Percentiles rank a stretch among this genome's conserved stretches.
Conservation (phyloP, 306 rosid species). For the Alnus rubra region DNA sequence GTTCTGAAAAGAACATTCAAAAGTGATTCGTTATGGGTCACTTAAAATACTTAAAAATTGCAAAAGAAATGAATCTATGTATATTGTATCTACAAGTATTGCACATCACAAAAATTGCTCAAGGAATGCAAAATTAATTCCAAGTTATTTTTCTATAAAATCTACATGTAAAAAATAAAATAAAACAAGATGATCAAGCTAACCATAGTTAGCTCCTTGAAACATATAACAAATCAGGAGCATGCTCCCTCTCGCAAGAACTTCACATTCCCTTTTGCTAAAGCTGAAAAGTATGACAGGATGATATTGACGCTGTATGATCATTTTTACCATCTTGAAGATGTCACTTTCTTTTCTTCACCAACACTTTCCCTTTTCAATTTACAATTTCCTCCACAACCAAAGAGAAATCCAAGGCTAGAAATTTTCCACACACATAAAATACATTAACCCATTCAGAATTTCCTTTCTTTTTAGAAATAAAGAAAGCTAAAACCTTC, state of each 20-base stretch:
- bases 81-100: background rate
- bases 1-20: background rate
- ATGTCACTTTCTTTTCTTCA: slow-evolving; percentile 74
- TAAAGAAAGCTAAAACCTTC: too few relatives aligned
- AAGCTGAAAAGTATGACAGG: slow-evolving; percentile 95
- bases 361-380: slow-evolving; percentile 8
- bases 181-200: background rate
- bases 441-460: too few relatives aligned
- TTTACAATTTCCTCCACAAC: too few relatives aligned
- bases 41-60: background rate
- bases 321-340: slow-evolving; percentile 97
- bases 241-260: slow-evolving; percentile 54
- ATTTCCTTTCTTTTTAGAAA: too few relatives aligned
- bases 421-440: too few relatives aligned
- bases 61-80: background rate
- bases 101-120: background rate
- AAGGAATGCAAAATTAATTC: background rate
- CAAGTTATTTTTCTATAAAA: background rate
- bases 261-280: slow-evolving; percentile 94
- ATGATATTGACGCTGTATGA: slow-evolving; percentile 89
- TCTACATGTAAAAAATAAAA: background rate
- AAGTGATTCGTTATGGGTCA: background rate
- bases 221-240: background rate
- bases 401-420: too few relatives aligned
- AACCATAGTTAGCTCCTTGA: background rate